A percentile compares a stretch with the other conserved stretches of the same genome.
Conservation (phyloP, 345 rosid genomes). For the Eucalyptus regnans region DNA sequence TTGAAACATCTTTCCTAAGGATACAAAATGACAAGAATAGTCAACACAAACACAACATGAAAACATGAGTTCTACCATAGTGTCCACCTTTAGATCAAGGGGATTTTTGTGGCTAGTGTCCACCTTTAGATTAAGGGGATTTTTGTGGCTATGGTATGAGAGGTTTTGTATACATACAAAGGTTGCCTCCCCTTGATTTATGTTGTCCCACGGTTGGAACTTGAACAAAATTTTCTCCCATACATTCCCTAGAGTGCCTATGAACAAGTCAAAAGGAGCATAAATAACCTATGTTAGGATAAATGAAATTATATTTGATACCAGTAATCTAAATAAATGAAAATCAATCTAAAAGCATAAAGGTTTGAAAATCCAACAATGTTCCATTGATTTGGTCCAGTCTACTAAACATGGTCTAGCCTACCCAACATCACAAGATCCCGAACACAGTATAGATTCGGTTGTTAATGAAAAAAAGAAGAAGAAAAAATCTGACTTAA, state of each 20-base stretch:
- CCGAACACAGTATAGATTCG: neutral
- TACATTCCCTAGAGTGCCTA: neutral
- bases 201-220: neutral
- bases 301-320: neutral
- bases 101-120: neutral
- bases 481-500: neutral
- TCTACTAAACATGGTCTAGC: neutral
- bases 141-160: neutral
- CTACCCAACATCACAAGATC: neutral
- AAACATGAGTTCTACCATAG: neutral
- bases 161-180: neutral
- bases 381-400: neutral
- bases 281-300: neutral
- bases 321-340: neutral
- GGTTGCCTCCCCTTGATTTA: neutral
- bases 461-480: neutral
- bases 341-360: neutral
- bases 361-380: neutral
- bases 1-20: neutral
- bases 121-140: neutral
- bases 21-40: neutral
- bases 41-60: neutral
- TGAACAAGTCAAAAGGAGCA: neutral
- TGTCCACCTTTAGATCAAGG: neutral
- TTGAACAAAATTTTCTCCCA: neutral